phyloP scores from a whole-genome alignment of 257 asterid species.

The Jaltomata sinuosa region DNA sequence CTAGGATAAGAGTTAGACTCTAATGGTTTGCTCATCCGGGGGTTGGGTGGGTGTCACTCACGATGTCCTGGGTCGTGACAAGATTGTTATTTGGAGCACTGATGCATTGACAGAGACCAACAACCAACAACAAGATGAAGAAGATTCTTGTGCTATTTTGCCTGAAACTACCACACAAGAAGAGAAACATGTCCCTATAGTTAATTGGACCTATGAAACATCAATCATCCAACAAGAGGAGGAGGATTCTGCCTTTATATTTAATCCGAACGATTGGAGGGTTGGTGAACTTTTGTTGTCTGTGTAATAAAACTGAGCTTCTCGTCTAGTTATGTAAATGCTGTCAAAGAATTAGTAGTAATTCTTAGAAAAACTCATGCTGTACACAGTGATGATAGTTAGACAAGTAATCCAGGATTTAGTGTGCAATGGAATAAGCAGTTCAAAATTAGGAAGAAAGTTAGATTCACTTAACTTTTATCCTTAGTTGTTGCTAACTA shows the following conservation, averaged over 20 bases:
- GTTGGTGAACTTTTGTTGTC: not conserved
- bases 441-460: not conserved
- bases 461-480: not conserved
- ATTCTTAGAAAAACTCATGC: not conserved
- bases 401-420: not conserved
- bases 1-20: too few species aligned
- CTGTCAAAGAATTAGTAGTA: not conserved
- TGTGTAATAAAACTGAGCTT: not conserved
- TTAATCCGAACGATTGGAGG: not conserved
- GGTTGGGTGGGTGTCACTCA: too few species aligned
- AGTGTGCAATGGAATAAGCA: not conserved
- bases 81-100: not conserved
- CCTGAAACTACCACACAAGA: too few species aligned
- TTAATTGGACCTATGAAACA: not conserved
- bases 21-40: too few species aligned
- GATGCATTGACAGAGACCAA: not conserved
- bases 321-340: not conserved
- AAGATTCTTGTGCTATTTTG: not conserved
- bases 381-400: not conserved
- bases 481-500: not conserved
- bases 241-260: not conserved
- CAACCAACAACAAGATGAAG: not conserved
- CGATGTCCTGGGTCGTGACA: too few species aligned
- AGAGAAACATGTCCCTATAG: not conserved
- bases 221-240: not conserved